These are phyloP conservation scores for Sporisorium exsertum DNA, from an alignment of 1,284 basidiomycete species.

Conservation along the genomic window DNA sequence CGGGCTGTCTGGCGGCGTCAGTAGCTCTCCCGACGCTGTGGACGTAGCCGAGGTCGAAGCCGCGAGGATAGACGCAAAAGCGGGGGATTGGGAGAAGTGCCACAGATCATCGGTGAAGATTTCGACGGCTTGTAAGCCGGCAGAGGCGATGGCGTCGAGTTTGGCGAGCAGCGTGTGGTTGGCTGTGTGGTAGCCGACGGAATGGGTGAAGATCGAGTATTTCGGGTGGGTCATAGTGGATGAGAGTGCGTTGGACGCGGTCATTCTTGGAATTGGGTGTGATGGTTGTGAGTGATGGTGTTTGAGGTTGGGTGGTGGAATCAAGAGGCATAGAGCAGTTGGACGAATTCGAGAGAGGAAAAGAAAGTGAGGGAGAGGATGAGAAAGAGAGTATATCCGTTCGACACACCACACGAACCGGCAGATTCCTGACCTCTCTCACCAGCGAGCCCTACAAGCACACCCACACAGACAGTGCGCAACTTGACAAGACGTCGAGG, in stretches of 20 bases:
- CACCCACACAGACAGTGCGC: not conserved
- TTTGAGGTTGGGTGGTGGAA: too few relatives aligned
- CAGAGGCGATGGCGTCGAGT: slow-evolving; percentile 10
- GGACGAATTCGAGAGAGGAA: too few relatives aligned
- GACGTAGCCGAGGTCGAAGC: not conserved
- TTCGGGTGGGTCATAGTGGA: not conserved
- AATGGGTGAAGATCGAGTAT: slow-evolving; percentile 39
- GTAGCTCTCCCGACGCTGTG: not conserved
- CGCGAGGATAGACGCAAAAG: not conserved
- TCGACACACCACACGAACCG: too few relatives aligned
- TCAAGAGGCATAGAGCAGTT: too few relatives aligned
- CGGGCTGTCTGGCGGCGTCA: slow-evolving; percentile 26
- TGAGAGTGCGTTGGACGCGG: not conserved
- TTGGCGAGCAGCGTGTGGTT: slow-evolving; percentile 28
- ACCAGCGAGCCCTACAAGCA: not conserved
- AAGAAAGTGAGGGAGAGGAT: too few relatives aligned
- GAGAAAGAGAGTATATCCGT: too few relatives aligned
- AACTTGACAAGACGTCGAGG: not conserved
- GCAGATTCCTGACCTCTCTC: too few relatives aligned
- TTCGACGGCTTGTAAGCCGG: slow-evolving; percentile 26
- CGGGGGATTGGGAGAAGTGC: slow-evolving; percentile 7
- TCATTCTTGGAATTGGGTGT: not conserved
- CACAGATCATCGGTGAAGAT: slow-evolving; percentile 39
- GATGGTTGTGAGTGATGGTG: not conserved
- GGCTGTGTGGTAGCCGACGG: slow-evolving; percentile 26